Conservation (phyloP, 345 rosid species). For the Salix brachista region DNA sequence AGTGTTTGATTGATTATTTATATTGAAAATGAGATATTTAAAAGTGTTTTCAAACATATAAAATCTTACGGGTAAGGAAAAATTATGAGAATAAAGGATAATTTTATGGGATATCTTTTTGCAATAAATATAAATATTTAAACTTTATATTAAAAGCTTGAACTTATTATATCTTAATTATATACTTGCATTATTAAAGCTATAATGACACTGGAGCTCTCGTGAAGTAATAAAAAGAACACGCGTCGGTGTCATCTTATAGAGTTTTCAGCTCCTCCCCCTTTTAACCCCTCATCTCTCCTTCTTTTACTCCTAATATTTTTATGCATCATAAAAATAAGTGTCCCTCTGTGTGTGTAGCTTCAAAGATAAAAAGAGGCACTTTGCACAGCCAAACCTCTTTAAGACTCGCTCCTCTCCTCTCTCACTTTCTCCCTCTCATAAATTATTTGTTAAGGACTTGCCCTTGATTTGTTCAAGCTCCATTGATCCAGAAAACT, state of each 20-base stretch:
- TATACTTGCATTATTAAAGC: too few relatives aligned
- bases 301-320: background rate
- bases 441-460: background rate
- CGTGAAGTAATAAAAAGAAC: constrained; percentile 18
- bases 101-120: too few relatives aligned
- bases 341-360: background rate
- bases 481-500: background rate
- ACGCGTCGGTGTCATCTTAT: constrained; percentile 40
- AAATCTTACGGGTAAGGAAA: too few relatives aligned
- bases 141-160: too few relatives aligned
- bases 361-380: constrained; percentile 20
- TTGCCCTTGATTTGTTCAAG: background rate
- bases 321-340: background rate
- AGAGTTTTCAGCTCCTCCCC: constrained; percentile 14
- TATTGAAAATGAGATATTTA: too few relatives aligned
- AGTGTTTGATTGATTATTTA: too few relatives aligned
- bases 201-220: background rate
- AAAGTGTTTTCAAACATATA: too few relatives aligned
- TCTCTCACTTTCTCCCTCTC: background rate
- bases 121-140: too few relatives aligned
- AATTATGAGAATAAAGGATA: too few relatives aligned
- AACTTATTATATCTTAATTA: too few relatives aligned
- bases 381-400: background rate
- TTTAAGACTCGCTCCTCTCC: constrained; percentile 4
- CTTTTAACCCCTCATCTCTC: background rate